Evolutionary conservation across 352 stramenopile genomes (phyloP).

Genomic region (Aphanomyces invadans): DNA sequence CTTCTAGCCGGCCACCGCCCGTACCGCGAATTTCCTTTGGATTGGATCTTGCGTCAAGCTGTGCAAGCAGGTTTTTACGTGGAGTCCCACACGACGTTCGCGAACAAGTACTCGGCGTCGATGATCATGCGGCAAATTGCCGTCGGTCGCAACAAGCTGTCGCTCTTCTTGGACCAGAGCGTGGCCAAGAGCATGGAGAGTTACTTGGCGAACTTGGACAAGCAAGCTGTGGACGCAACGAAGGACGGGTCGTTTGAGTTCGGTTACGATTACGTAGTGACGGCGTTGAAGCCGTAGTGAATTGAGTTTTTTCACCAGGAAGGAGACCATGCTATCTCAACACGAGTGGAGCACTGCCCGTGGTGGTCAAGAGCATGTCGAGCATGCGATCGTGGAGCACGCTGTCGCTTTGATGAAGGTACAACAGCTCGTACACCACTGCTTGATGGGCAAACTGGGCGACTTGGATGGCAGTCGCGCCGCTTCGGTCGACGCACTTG

Average conservation of each 20-base stretch:
- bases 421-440: conserved; percentile 9
- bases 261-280: conserved; percentile 89
- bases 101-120: conserved; percentile 82
- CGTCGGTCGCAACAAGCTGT: conserved; percentile 78
- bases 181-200: conserved; percentile 33
- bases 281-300: conserved; percentile 29
- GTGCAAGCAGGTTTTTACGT: conserved; percentile 44
- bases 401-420: not conserved
- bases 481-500: not conserved
- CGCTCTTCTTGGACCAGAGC: conserved; percentile 53
- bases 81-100: conserved; percentile 48
- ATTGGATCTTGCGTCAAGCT: conserved; percentile 82
- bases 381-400: conserved; percentile 16
- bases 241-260: conserved; percentile 33
- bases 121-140: conserved; percentile 86
- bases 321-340: too few relatives aligned
- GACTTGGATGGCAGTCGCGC: conserved; percentile 10
- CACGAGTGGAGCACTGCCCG: too few relatives aligned
- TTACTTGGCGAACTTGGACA: conserved; percentile 58
- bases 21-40: conserved; percentile 87
- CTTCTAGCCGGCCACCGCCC: conserved; percentile 77
- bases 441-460: conserved; percentile 15
- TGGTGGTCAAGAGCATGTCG: not conserved
- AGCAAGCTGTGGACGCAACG: conserved; percentile 41
- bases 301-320: not conserved